These are phyloP conservation scores for Pseudozyma sp. DNA, from an alignment of 1,284 basidiomycete genomes.

Conservation along the genomic window DNA sequence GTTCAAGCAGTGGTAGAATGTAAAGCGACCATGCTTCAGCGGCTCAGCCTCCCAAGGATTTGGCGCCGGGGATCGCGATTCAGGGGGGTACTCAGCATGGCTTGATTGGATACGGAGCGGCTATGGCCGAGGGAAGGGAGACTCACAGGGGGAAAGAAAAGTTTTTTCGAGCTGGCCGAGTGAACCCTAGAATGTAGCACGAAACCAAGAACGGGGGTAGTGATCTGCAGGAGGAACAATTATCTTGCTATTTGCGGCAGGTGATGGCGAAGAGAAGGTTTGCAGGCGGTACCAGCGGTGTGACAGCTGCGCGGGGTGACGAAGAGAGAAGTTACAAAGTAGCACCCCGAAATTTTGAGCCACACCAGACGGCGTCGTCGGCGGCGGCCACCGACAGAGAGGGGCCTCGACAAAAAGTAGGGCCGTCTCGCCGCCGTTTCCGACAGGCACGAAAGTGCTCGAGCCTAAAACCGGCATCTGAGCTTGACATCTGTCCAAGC, in stretches of 20 bases:
- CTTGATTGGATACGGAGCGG: constrained; percentile 1
- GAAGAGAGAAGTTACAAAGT: constrained; percentile 35
- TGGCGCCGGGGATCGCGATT: too few species aligned
- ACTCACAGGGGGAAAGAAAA: constrained; percentile 18
- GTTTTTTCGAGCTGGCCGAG: constrained; percentile 10
- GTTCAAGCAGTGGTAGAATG: constrained; percentile 18
- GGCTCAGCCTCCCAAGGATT: too few species aligned
- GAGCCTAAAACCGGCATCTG: neutral
- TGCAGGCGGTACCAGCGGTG: constrained; percentile 3
- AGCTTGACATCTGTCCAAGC: neutral
- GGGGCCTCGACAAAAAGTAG: constrained; percentile 10
- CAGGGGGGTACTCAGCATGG: too few species aligned
- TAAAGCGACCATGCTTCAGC: constrained; percentile 11
- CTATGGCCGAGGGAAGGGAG: constrained; percentile 9
- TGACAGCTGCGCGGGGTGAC: constrained; percentile 32
- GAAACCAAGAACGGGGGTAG: constrained; percentile 13
- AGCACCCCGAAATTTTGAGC: constrained; percentile 36
- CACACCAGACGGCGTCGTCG: constrained; percentile 2
- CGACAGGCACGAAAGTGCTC: neutral
- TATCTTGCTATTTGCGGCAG: neutral
- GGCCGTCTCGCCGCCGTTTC: neutral
- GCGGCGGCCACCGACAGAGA: neutral
- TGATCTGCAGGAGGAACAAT: neutral
- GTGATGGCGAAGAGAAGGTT: constrained; percentile 15
- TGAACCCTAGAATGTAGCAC: constrained; percentile 34